Evolutionary conservation across 2,329 filamentous ascomycete genomes (phyloP), one percentile per base, ranked within the genome.

Genomic region (Pseudogymnoascus sp.): DNA sequence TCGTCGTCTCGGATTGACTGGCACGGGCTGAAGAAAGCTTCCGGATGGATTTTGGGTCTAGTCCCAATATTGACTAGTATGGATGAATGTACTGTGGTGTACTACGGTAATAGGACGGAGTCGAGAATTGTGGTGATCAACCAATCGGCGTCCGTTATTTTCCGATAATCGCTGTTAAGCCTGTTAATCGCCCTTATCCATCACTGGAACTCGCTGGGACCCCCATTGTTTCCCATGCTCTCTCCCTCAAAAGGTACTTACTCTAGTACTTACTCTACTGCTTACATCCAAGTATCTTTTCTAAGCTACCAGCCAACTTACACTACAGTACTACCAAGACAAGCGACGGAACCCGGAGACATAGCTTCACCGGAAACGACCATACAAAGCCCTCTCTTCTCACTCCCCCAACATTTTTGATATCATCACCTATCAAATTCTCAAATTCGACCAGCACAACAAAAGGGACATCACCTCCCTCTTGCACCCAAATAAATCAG

Each of bases 1-100:
- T 59, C 48, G 60, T 60, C 58, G 60, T 58, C 12, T 15, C 29
- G 27, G 52, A 58, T 58, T 33, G 52, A 8, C 45, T 45, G 40
- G 12, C 40, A 45, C 40, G 21, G 40, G 40, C 40, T 18, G 27
- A 45, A 45, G 40, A 45, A 45, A 45, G 40, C 21, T 45, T 45
- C 40, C 6, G 40, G 40, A 45, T 45, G 40, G 40, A 45, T 27
- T 45, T 40, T 45, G 40, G 21, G 12, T n/a, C 40, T 45, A 45
- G 40, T 9, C 40, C 21, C 1, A 6, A 45, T 45, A 25, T 12
- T 12, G 40, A 21, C 10, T 27, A 27, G 40, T 12, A 21, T n/a
- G n/a, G 40, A 8, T 18, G 18, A 18, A 18, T 18, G 18, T 18
- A 18, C 18, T 5, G 40, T 13, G 10, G 27, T 45, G 40, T 45